Conservation (phyloP, 192 early-diverging fungal genomes). For the Gigaspora rosea region DNA sequence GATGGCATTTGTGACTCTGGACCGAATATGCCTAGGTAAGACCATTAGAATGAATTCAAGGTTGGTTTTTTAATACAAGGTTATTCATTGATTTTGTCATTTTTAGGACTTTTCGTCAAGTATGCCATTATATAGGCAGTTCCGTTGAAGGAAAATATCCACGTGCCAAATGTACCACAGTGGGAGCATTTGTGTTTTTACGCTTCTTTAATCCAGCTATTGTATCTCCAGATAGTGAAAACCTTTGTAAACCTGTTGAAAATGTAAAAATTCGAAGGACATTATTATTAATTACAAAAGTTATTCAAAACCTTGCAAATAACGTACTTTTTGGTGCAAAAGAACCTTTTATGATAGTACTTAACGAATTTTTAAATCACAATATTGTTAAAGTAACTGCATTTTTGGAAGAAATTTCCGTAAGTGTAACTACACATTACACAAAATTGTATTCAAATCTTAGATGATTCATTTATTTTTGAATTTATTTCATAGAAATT, state of each 20-base stretch:
- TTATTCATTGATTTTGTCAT: not conserved
- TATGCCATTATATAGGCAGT: slow-evolving; percentile 79
- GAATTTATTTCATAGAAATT: slow-evolving; percentile 4
- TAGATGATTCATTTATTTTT: not conserved
- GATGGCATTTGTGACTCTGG: slow-evolving; percentile 81
- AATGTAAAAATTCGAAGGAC: slow-evolving; percentile 77
- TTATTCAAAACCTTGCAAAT: slow-evolving; percentile 96
- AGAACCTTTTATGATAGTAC: slow-evolving; percentile 89
- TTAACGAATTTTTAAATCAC: slow-evolving; percentile 85
- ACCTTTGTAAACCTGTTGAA: slow-evolving; percentile 62
- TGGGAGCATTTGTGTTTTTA: slow-evolving; percentile 94
- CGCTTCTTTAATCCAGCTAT: slow-evolving; percentile 96
- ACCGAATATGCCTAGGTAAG: slow-evolving; percentile 62
- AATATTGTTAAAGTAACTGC: slow-evolving; percentile 80
- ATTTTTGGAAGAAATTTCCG: slow-evolving; percentile 82
- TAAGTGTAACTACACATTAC: slow-evolving; percentile 30
- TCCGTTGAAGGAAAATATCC: slow-evolving; percentile 83
- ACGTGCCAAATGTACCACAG: slow-evolving; percentile 80
- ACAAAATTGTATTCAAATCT: not conserved
- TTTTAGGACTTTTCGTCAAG: slow-evolving; percentile 64
- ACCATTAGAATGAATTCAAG: not conserved
- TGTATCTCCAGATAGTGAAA: slow-evolving; percentile 85
- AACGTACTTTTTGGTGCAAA: slow-evolving; percentile 94
- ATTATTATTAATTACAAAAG: slow-evolving; percentile 87
- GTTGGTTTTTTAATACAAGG: not conserved